Evolutionary conservation across 768 basidiomycete species (phyloP), one percentile per base, ranked within the genome.

Genomic region (Xerocomus brunneocitrinus): DNA sequence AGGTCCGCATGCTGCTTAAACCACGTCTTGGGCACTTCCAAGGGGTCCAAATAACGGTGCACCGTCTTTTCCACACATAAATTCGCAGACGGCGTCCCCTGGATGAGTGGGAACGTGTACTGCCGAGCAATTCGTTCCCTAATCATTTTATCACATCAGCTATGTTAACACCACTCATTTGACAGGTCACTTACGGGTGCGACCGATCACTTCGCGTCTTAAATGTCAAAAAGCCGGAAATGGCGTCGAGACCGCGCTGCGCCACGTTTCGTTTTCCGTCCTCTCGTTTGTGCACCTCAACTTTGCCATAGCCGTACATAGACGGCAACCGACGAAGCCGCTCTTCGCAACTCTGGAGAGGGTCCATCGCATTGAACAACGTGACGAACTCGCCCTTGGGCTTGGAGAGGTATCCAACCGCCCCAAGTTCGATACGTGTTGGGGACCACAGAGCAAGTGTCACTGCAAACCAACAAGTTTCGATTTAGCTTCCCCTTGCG

Each of bases 381-480:
- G 82, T 84, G 53, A 88, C 69, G 58, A 93, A 93, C 42, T 72
- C 68, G 3, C 89, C 90, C n/a, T 69, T 68, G 0, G 84, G 79
- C 59, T 84, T 87, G 32, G 74, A 75, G 25, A 91, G 70, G 64
- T 87, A 93, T 3, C 91, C 91, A 8, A 92, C 84, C 3, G 84
- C 82, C 7, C 90, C 91, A 3, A 91, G 69, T 12, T 75, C 66
- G 0, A 91, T 79, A 5, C 61, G 74, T 4, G 78, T 70, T 2
- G 90, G 90, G 5, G 73, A 76, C 89, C 89, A 93, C 6, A 91
- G 69, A 7, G 89, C 85, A 22, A 85, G 67, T 0, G 76, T 80
- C 54, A 89, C 84, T 85, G 25, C 8, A 49, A 48, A 19, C 31
- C 28, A 57, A 35, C 12, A 32, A 4, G 8, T 8, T 39, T 30